phyloP scores from a whole-genome alignment of 805 yeast genomes.

The Scheffersomyces lignosus region DNA sequence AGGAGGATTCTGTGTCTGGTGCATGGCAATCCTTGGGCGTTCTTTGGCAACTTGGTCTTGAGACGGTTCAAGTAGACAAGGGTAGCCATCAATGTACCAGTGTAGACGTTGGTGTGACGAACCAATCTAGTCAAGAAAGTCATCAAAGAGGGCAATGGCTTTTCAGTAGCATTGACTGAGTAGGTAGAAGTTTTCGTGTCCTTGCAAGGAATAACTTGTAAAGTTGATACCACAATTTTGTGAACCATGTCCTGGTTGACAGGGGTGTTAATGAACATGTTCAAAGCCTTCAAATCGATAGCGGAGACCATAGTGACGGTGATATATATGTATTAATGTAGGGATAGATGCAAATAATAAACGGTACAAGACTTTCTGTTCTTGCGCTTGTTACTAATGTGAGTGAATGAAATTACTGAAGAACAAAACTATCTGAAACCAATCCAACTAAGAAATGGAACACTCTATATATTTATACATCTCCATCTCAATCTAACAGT shows the following conservation, averaged over 20 bases:
- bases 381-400: too few relatives aligned
- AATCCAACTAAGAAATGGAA: too few relatives aligned
- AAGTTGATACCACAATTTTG: slow-evolving; percentile 62
- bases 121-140: slow-evolving; percentile 72
- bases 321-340: too few relatives aligned
- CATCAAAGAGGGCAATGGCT: slow-evolving; percentile 66
- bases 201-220: slow-evolving; percentile 67
- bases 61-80: slow-evolving; percentile 65
- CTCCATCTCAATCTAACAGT: too few relatives aligned
- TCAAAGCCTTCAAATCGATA: slow-evolving; percentile 52
- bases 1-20: slow-evolving; percentile 77
- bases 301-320: slow-evolving; percentile 16
- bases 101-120: slow-evolving; percentile 74
- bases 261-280: slow-evolving; percentile 60
- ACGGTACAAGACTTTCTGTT: too few relatives aligned
- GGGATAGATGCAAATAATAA: neutral
- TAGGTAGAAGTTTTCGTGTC: slow-evolving; percentile 32
- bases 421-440: too few relatives aligned
- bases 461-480: too few relatives aligned
- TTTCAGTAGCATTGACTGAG: slow-evolving; percentile 24
- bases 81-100: slow-evolving; percentile 75
- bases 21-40: slow-evolving; percentile 76
- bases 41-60: slow-evolving; percentile 60
- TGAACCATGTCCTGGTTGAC: slow-evolving; percentile 75
- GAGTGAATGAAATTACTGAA: too few relatives aligned